These are phyloP conservation scores for Clonostachys byssicola DNA, from an alignment of 2,329 filamentous ascomycete genomes.

Conservation along the genomic window DNA sequence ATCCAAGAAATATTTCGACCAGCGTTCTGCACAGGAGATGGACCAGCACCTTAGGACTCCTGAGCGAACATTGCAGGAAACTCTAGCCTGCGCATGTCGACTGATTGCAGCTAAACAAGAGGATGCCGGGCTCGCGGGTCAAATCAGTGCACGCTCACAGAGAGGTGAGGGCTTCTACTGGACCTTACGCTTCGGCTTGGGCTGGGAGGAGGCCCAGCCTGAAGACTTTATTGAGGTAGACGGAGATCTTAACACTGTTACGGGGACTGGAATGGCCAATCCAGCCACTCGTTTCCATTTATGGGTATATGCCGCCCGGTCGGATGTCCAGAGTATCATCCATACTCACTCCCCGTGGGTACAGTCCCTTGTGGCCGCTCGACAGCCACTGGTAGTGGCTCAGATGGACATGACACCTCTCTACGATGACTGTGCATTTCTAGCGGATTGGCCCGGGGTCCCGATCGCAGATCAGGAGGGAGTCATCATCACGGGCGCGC, in stretches of 20 bases:
- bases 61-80: slow-evolving; percentile 2
- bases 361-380: slow-evolving; percentile 2
- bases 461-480: slow-evolving; percentile 4
- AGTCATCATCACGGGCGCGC: slow-evolving; percentile 2
- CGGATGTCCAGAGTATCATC: slow-evolving; percentile 2
- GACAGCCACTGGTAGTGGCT: slow-evolving; percentile 3
- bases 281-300: slow-evolving; percentile 4
- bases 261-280: slow-evolving; percentile 2
- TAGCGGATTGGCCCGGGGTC: slow-evolving; percentile 2
- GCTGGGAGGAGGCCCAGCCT: slow-evolving; percentile 3
- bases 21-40: slow-evolving; percentile 4
- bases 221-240: slow-evolving; percentile 4
- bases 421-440: slow-evolving; percentile 2
- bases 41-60: slow-evolving; percentile 1
- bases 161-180: slow-evolving; percentile 3
- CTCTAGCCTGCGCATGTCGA: slow-evolving; percentile 3
- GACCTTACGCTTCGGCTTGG: slow-evolving; percentile 3
- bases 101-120: slow-evolving; percentile 2
- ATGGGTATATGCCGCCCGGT: slow-evolving; percentile 1
- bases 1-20: slow-evolving; percentile 3
- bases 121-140: slow-evolving; percentile 1
- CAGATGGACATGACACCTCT: slow-evolving; percentile 5
- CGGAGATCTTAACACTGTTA: slow-evolving; percentile 2
- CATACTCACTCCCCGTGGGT: slow-evolving; percentile 4
- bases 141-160: slow-evolving; percentile 2